A percentile compares a stretch with the other conserved stretches of the same genome.
These are phyloP conservation scores for Paracamarosporium sp. DNA, from an alignment of 2,329 filamentous ascomycete species.

Conservation along the genomic window DNA sequence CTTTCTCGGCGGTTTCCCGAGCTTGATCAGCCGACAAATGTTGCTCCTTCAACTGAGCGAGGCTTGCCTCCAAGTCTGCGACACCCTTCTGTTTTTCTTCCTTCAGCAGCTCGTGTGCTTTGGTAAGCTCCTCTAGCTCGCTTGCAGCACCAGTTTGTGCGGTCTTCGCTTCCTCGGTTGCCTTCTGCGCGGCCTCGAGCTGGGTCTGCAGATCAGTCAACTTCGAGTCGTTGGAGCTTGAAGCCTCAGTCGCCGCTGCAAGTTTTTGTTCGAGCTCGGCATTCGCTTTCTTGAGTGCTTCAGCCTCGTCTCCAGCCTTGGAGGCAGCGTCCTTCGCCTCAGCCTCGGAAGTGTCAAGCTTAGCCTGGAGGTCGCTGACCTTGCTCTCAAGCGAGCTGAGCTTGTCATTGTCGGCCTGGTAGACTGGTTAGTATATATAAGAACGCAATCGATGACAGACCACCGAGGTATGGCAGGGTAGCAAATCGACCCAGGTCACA, in stretches of 20 bases:
- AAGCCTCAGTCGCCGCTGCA: neutral
- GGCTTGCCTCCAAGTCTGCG: slow-evolving; percentile 42
- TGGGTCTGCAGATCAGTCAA: neutral
- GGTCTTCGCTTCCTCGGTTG: neutral
- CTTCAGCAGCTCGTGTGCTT: neutral
- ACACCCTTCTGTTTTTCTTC: neutral
- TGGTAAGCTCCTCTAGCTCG: slow-evolving; percentile 5
- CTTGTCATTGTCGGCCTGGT: neutral
- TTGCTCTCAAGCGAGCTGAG: neutral
- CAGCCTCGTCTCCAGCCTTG: slow-evolving; percentile 2
- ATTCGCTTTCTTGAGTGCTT: slow-evolving; percentile 1
- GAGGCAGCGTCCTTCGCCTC: neutral
- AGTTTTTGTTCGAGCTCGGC: slow-evolving; percentile 2
- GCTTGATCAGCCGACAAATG: neutral
- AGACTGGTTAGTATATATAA: neutral
- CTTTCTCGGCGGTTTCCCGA: neutral
- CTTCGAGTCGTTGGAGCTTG: slow-evolving; percentile 1
- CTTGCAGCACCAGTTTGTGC: neutral
- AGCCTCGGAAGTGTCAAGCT: neutral
- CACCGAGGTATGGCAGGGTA: neutral
- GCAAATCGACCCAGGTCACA: neutral
- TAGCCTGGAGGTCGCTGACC: neutral
- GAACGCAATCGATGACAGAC: neutral
- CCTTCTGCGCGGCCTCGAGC: neutral
- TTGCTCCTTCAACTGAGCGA: neutral